A percentile compares a stretch with the other conserved stretches of the same genome.
phyloP scores from a whole-genome alignment of 2,329 filamentous ascomycete genomes.

The Magnaporthiopsis poae region DNA sequence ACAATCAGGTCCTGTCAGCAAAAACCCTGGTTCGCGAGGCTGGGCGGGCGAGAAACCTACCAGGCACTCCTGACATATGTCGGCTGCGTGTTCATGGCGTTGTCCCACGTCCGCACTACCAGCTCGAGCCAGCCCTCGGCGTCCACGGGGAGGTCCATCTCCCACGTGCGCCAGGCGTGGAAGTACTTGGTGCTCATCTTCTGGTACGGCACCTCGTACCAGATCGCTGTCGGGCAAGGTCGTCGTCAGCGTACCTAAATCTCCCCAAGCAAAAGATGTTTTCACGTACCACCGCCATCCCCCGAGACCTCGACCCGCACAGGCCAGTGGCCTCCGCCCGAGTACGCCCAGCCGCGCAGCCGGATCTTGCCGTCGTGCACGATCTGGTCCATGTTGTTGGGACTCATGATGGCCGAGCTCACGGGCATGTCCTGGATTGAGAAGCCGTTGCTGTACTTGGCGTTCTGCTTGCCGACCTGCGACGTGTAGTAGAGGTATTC shows the following conservation, averaged over 20 bases:
- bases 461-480: conserved; percentile 59
- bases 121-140: conserved; percentile 53
- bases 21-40: neutral
- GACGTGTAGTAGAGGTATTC: conserved; percentile 62
- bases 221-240: conserved; percentile 24
- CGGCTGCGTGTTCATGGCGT: conserved; percentile 51
- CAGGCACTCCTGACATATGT: conserved; percentile 43
- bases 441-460: conserved; percentile 47
- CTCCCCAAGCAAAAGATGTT: too few relatives aligned
- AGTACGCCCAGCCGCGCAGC: conserved; percentile 49
- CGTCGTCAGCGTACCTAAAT: neutral
- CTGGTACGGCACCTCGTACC: conserved; percentile 53
- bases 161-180: conserved; percentile 57
- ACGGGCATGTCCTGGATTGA: conserved; percentile 66
- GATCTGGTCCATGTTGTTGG: conserved; percentile 49
- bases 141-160: conserved; percentile 51
- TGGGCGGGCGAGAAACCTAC: conserved; percentile 17
- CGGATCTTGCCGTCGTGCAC: conserved; percentile 50
- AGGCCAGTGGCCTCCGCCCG: conserved; percentile 48
- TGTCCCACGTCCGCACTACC: conserved; percentile 51
- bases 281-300: conserved; percentile 40
- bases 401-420: conserved; percentile 55
- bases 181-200: conserved; percentile 53
- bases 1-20: neutral
- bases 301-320: conserved; percentile 53